Base-by-base conservation (phyloP, 768 basidiomycete genomes). In the Lanmaoa rubissima region DNA sequence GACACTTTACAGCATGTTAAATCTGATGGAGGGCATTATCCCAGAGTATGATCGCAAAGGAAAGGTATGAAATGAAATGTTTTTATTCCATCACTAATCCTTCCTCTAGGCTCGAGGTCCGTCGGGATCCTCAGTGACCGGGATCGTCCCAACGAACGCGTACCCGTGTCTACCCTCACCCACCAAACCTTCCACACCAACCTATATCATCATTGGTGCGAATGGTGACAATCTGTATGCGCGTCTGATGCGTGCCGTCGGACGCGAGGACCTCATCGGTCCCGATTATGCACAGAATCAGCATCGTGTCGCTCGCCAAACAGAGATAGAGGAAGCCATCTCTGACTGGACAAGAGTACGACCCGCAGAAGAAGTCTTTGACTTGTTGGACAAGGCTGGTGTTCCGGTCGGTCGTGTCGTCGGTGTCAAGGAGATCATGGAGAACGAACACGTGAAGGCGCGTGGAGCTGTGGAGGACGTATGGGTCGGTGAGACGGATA, bases 11-110 rank as follows among this genome's bases (percentile, higher is more conserved):
- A 88, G 86, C 63, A 88, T 88, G 86, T 70, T 88, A 5, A 89
- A 87, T 63, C 70, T 87, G 47, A 89, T 88, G 87, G 87, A 88
- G 63, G 87, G 87, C 3, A 82, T 89, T 56, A 83, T 88, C 47
- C 87, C 87, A 12, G 87, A 87, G 69, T 88, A 85, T 54, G 85
- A 88, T 65, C 82, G 87, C 51, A 87, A 85, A 67, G 81, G 81
- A 54, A 86, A 84, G 72, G 85, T 84, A 60, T 42, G 67, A 14
- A 6, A 32, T 42, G 39, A 26, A 19, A 24, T n/a, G 9, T 31
- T 9, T 6, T 54, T 43, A 47, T 40, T 41, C 24, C n/a, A n/a
- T 44, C 32, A 34, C 38, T 16, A 16, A 16, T 38, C 34, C 24
- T 13, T 32, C 26, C n/a, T 26, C 2, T 45, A 86, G 85, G 78